phyloP scores from a whole-genome alignment of 129 eudicot genomes.

The Glebionis coronaria region DNA sequence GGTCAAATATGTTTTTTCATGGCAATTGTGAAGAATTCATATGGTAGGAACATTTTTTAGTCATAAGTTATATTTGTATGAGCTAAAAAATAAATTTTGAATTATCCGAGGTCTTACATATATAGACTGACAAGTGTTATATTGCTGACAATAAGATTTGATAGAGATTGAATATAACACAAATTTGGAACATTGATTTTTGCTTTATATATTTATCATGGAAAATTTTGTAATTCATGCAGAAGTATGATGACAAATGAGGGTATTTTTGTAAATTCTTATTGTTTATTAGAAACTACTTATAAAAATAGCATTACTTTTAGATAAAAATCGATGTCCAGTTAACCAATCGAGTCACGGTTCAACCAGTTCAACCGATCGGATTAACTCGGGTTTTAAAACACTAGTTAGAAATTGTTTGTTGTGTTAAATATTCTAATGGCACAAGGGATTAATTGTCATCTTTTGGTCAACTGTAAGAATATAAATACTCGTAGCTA shows the following conservation, averaged over 20 bases:
- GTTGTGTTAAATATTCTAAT: no score
- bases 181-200: background rate
- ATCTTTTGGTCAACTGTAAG: no score
- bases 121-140: background rate
- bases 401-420: no score
- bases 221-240: conserved; percentile 34
- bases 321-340: no score
- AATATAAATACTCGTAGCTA: no score
- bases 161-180: conserved; percentile 8
- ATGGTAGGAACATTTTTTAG: background rate
- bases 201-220: conserved; percentile 12
- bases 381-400: no score
- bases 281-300: no score
- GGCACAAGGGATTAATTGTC: no score
- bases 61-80: background rate
- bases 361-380: no score
- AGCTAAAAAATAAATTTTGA: background rate
- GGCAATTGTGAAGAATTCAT: conserved; percentile 6
- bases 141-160: conserved; percentile 1
- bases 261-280: conserved; percentile 14
- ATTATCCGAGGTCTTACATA: no score
- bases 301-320: no score
- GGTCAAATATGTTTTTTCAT: conserved; percentile 17
- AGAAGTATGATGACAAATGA: conserved; percentile 26
- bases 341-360: no score